These are phyloP conservation scores for Orbilia ellipsospora DNA, from an alignment of 2,329 filamentous ascomycete species.

Conservation along the genomic window DNA sequence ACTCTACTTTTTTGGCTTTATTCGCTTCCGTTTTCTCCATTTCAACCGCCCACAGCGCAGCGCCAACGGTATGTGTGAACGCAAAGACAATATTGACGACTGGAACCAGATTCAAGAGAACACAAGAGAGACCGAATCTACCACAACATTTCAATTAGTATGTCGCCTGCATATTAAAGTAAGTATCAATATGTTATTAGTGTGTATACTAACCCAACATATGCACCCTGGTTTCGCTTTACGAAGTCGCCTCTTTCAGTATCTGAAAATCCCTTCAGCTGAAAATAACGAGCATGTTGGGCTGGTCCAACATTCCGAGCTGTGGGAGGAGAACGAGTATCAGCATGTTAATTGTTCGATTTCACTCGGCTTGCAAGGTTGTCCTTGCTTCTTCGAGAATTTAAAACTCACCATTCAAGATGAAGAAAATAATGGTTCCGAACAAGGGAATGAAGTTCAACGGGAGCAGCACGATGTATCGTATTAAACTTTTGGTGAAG, in stretches of 20 bases:
- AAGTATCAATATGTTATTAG: background rate
- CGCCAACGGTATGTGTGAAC: constrained; percentile 92
- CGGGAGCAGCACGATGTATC: constrained; percentile 86
- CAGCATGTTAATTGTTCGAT: background rate
- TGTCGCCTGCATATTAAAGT: too few relatives aligned
- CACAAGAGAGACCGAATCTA: constrained; percentile 80
- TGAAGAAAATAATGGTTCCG: constrained; percentile 82
- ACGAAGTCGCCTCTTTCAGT: constrained; percentile 76
- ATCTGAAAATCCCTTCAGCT: constrained; percentile 83
- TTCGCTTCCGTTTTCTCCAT: constrained; percentile 69
- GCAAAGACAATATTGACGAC: constrained; percentile 83
- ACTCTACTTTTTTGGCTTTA: constrained; percentile 14
- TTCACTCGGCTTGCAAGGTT: background rate
- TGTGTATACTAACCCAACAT: constrained; percentile 73
- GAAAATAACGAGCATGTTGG: constrained; percentile 78
- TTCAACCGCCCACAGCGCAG: constrained; percentile 93
- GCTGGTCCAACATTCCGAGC: constrained; percentile 66
- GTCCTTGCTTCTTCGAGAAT: background rate
- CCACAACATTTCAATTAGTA: constrained; percentile 35
- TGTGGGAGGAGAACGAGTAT: constrained; percentile 6
- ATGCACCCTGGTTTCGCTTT: constrained; percentile 76
- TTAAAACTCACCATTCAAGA: constrained; percentile 72
- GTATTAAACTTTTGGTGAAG: constrained; percentile 71
- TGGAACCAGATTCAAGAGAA: constrained; percentile 85
- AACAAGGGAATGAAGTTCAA: constrained; percentile 93